Conservation (phyloP, 1,284 basidiomycete genomes). For the Somion occarium region DNA sequence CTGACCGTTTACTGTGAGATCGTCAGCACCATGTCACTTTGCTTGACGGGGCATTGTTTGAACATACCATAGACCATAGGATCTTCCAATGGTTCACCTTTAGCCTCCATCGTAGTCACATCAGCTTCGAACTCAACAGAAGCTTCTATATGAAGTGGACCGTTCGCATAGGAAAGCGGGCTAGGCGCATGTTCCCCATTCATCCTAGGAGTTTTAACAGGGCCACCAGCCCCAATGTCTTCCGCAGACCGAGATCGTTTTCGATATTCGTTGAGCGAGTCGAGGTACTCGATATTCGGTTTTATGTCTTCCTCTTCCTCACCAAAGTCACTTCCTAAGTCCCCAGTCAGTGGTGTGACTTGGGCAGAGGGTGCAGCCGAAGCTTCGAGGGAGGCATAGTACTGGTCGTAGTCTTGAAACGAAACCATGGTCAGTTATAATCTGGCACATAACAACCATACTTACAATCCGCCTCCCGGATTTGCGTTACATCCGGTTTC, state of each 20-base stretch:
- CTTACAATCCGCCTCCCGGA: constrained; percentile 60
- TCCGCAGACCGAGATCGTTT: constrained; percentile 67
- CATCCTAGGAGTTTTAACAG: constrained; percentile 43
- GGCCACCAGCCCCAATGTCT: constrained; percentile 39
- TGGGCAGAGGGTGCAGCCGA: constrained; percentile 52
- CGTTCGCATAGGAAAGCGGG: constrained; percentile 12
- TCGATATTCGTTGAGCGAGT: constrained; percentile 61
- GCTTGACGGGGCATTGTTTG: too few species aligned
- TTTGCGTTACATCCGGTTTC: constrained; percentile 47
- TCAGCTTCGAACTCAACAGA: constrained; percentile 5
- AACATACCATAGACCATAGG: constrained; percentile 61
- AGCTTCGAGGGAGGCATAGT: constrained; percentile 70
- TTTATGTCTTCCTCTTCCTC: constrained; percentile 70
- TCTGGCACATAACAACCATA: constrained; percentile 10
- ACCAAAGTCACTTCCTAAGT: constrained; percentile 32
- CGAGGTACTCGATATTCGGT: constrained; percentile 57
- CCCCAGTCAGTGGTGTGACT: constrained; percentile 45
- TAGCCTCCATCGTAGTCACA: constrained; percentile 10
- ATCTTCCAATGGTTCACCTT: constrained; percentile 35
- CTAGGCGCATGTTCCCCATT: constrained; percentile 22
- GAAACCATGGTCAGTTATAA: neutral
- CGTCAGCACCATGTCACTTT: constrained; percentile 9
- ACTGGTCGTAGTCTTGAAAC: constrained; percentile 65
- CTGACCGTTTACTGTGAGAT: constrained; percentile 57
- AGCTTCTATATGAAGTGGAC: neutral